Evolutionary conservation across 768 basidiomycete species (phyloP).

Genomic region (Boletus vinaceobasis): DNA sequence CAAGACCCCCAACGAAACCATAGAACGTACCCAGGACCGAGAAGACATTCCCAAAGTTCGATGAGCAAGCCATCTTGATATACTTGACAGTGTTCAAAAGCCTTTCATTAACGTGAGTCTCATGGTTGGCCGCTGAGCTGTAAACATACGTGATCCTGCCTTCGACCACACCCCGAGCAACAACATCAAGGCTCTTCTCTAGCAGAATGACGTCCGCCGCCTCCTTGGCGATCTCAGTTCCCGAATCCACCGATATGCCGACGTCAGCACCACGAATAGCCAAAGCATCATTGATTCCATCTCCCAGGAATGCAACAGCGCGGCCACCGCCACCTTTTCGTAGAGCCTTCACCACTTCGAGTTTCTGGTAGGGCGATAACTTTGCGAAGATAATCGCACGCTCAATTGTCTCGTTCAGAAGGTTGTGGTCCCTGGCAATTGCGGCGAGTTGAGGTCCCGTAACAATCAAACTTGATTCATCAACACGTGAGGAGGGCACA

Average conservation of each 20-base stretch:
- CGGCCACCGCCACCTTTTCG: conserved; percentile 24
- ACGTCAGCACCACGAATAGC: conserved; percentile 33
- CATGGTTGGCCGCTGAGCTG: background rate
- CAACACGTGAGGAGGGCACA: background rate
- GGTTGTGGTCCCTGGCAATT: conserved; percentile 27
- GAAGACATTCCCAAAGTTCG: conserved; percentile 36
- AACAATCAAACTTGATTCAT: conserved; percentile 26
- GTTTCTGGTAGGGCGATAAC: conserved; percentile 32
- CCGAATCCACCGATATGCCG: conserved; percentile 33
- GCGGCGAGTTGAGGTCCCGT: conserved; percentile 28
- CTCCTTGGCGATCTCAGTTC: conserved; percentile 36
- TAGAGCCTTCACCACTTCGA: conserved; percentile 32
- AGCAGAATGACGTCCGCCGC: conserved; percentile 36
- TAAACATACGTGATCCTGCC: conserved; percentile 31
- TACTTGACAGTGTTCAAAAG: conserved; percentile 37
- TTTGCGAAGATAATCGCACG: conserved; percentile 32
- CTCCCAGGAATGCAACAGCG: conserved; percentile 32
- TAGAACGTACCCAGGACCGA: conserved; percentile 27
- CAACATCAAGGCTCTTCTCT: conserved; percentile 35
- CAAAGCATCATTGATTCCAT: conserved; percentile 32
- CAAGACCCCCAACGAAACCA: background rate
- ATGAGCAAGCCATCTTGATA: conserved; percentile 38
- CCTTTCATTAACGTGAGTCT: conserved; percentile 19
- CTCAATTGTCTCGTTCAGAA: conserved; percentile 27
- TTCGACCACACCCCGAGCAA: conserved; percentile 31